Conservation (phyloP, 2,329 filamentous ascomycete species). For the Emergomyces orientalis region DNA sequence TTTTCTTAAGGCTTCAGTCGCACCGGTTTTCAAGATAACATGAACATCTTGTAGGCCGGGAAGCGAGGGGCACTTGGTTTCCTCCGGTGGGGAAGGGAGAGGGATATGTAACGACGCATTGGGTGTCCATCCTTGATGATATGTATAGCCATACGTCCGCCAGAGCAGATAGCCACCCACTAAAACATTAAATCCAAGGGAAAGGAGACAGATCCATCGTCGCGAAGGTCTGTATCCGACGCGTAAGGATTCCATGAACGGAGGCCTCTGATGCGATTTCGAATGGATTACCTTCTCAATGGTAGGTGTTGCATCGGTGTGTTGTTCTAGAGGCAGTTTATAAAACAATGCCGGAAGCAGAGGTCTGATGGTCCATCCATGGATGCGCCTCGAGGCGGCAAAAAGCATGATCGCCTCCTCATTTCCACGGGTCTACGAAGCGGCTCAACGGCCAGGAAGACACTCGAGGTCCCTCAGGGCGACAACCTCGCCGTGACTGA, state of each 20-base stretch:
- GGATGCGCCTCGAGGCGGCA: no score
- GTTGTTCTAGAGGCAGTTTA: no score
- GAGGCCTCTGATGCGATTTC: background rate
- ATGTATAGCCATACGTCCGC: background rate
- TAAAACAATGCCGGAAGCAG: no score
- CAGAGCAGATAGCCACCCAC: background rate
- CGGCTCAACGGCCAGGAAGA: no score
- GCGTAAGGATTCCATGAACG: background rate
- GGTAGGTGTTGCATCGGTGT: no score
- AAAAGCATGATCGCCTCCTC: no score
- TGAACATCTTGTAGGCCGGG: constrained; percentile 41
- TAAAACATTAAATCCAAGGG: background rate
- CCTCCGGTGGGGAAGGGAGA: background rate
- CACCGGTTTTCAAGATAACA: constrained; percentile 50
- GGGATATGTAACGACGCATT: background rate
- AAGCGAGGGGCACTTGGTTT: background rate
- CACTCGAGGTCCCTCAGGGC: no score
- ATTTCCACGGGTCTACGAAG: no score
- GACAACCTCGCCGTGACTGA: no score
- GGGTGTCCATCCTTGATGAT: background rate
- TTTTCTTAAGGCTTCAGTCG: constrained; percentile 48
- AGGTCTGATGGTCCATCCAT: no score
- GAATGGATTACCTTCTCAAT: background rate
- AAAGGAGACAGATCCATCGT: background rate
- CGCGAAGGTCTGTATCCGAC: background rate